Evolutionary conservation across 108 stramenopile genomes (phyloP).

Genomic region (Fragilaria crotonensis): DNA sequence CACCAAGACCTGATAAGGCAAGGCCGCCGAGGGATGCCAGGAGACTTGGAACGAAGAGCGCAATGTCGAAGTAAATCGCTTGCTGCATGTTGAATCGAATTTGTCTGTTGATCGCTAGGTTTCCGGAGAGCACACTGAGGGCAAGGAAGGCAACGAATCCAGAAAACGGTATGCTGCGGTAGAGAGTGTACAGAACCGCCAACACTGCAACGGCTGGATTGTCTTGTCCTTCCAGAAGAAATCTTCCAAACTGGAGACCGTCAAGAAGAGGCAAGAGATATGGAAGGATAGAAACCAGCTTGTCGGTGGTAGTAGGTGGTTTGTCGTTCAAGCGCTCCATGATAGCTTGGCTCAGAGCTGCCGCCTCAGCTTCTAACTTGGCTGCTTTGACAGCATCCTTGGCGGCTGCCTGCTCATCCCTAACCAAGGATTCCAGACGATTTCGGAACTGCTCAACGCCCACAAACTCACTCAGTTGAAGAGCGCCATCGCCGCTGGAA

Average conservation of each 20-base stretch:
- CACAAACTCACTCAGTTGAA: constrained; percentile 74
- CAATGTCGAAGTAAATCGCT: constrained; percentile 88
- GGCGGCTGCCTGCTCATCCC: constrained; percentile 69
- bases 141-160: constrained; percentile 80
- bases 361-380: constrained; percentile 42
- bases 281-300: constrained; percentile 59
- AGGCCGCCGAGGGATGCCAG: constrained; percentile 38
- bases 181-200: constrained; percentile 57
- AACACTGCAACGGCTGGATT: constrained; percentile 54
- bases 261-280: constrained; percentile 84
- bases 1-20: constrained; percentile 21
- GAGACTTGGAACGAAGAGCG: constrained; percentile 79
- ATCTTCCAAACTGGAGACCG: constrained; percentile 76
- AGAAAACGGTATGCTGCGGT: constrained; percentile 62
- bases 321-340: constrained; percentile 68
- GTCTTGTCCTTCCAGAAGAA: constrained; percentile 58
- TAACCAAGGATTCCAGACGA: constrained; percentile 51
- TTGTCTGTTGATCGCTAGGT: constrained; percentile 68
- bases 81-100: constrained; percentile 86
- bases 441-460: constrained; percentile 66
- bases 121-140: constrained; percentile 56
- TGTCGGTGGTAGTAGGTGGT: constrained; percentile 54
- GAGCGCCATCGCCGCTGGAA: constrained; percentile 59
- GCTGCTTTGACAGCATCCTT: constrained; percentile 45
- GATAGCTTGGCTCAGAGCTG: constrained; percentile 38